Base-by-base conservation (phyloP, 2,329 filamentous ascomycete genomes). In the Cercospora sp. region DNA sequence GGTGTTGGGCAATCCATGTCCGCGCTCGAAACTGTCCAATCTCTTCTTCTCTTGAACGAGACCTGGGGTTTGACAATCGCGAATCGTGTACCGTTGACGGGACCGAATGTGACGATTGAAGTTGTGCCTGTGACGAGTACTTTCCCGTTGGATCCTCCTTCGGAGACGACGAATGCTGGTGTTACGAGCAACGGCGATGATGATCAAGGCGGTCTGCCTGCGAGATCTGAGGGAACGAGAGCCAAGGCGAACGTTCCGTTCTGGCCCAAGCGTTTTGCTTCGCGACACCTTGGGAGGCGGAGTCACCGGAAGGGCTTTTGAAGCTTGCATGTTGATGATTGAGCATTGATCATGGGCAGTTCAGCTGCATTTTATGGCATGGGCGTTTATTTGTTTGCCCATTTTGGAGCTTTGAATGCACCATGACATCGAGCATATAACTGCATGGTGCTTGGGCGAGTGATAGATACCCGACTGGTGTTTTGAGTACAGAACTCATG, bases 21-120 rank as follows among this genome's bases (percentile, higher is more conserved):
- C 5, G 82, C 81, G 10, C 68, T 84, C 59, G 82, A 83, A 70
- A 79, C 82, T 26, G 79, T 82, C 5, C 81, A 83, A 68, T 76
- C 79, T 6, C 76, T 84, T 33, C 73, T 84, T 16, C 64, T 76
- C 18, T 65, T 75, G 10, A 42, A 70, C n/a, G 64, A 64, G 6
- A 62, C 36, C 10, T 63, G 48, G 33, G 60, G 64, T 6, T 31
- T 45, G 18, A 53, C 63, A 5, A 58, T 58, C 9, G 3, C 62
- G 1, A 31, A 51, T 16, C 67, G 60, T 18, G 60, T 66, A 23
- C 73, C 70, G 6, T 48, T 33, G 20, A 70, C 64, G 2, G 65
- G 63, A 18, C 64, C 66, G 8, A 72, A 69, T 45, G 72, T 73
- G 5, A 65, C 55, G 16, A 73, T 75, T 33, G 61, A 70, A 51